Conservation (phyloP, 331 rosid species). For the Malus hybrid region DNA sequence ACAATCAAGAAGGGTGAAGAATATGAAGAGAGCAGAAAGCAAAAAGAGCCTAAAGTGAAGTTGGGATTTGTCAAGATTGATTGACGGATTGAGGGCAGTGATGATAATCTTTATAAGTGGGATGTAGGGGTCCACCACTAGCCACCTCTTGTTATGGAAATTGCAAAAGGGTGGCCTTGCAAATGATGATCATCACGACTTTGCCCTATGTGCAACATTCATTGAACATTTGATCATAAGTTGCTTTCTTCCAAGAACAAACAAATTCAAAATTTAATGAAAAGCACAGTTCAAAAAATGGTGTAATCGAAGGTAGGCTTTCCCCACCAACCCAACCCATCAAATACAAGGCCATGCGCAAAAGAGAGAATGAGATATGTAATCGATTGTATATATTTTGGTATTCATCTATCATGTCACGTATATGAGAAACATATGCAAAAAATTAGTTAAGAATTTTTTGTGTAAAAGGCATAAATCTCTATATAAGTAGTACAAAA, state of each 20-base stretch:
- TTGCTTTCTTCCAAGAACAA: not conserved
- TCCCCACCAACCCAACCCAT: slow-evolving; percentile 4
- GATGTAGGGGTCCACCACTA: slow-evolving; percentile 24
- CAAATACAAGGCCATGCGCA: not conserved
- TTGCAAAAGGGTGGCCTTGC: slow-evolving; percentile 8
- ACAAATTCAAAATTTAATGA: not conserved
- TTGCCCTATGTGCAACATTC: slow-evolving; percentile 3
- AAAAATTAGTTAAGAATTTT: too few relatives aligned
- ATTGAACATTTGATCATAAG: slow-evolving; percentile 17
- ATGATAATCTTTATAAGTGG: slow-evolving; percentile 26
- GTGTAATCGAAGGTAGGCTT: slow-evolving; percentile 1
- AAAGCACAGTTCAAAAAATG: not conserved
- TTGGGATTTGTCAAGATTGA: slow-evolving; percentile 14
- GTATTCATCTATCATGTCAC: too few relatives aligned
- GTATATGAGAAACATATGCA: not conserved
- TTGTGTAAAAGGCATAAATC: too few relatives aligned
- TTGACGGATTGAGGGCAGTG: slow-evolving; percentile 17
- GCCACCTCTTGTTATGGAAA: slow-evolving; percentile 5
- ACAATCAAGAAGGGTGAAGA: not conserved
- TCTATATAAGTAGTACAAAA: not conserved
- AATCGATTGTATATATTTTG: too few relatives aligned
- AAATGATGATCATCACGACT: slow-evolving; percentile 20
- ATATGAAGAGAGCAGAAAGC: not conserved
- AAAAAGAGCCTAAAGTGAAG: slow-evolving; percentile 18
- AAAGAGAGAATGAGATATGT: not conserved